These are phyloP conservation scores for Tetrahymena borealis DNA, from an alignment of 73 alveolate species.

Conservation along the genomic window DNA sequence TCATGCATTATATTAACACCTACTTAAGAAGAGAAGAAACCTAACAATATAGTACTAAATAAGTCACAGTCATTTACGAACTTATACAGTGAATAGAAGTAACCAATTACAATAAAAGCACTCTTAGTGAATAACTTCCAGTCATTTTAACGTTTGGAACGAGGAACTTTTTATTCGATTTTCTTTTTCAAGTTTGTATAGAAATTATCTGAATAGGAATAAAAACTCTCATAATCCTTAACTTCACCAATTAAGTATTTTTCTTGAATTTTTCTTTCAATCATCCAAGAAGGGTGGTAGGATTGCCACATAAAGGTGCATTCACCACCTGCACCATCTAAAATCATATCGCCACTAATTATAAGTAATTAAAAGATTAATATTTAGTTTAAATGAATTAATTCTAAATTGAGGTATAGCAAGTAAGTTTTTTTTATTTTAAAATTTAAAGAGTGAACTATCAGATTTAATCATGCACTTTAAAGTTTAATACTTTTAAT, in stretches of 20 bases:
- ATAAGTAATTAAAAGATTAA: not conserved
- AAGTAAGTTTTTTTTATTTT: too few species aligned
- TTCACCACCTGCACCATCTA: slow-evolving; percentile 83
- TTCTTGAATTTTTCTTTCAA: slow-evolving; percentile 40
- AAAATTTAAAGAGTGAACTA: not conserved
- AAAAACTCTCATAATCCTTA: slow-evolving; percentile 62
- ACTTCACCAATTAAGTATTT: slow-evolving; percentile 59
- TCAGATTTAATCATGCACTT: not conserved
- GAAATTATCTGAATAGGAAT: slow-evolving; percentile 57
- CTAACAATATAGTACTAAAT: slow-evolving; percentile 53
- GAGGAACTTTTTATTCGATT: slow-evolving; percentile 56
- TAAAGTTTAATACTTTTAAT: not conserved
- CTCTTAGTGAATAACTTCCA: slow-evolving; percentile 41
- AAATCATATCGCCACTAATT: slow-evolving; percentile 57
- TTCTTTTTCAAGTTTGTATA: slow-evolving; percentile 47
- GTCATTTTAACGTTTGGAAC: slow-evolving; percentile 49
- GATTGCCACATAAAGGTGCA: slow-evolving; percentile 75
- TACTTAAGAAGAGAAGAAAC: slow-evolving; percentile 49
- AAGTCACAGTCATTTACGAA: slow-evolving; percentile 36
- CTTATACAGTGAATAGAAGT: slow-evolving; percentile 18
- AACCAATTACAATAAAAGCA: slow-evolving; percentile 18
- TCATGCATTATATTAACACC: slow-evolving; percentile 78
- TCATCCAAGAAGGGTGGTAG: slow-evolving; percentile 52
- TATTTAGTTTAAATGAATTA: not conserved
- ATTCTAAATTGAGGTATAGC: not conserved